Conservation (phyloP, 2,329 filamentous ascomycete genomes). For the Verruconis gallopava region DNA sequence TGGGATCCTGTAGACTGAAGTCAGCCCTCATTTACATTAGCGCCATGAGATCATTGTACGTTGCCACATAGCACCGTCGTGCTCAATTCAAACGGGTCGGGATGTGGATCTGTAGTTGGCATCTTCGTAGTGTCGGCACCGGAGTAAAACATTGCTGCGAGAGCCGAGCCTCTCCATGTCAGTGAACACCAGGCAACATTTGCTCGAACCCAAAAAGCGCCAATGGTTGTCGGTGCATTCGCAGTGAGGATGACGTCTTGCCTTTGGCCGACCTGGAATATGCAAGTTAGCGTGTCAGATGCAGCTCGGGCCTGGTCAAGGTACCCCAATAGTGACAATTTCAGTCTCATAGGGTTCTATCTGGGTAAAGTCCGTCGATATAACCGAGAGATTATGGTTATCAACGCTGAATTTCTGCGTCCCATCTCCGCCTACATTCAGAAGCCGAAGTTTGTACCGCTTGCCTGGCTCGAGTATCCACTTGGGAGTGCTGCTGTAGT, state of each 20-base stretch:
- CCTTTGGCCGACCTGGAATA: background rate
- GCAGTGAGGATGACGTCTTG: constrained; percentile 18
- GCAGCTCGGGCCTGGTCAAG: background rate
- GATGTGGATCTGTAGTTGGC: constrained; percentile 26
- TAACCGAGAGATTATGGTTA: constrained; percentile 26
- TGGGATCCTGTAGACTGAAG: constrained; percentile 38
- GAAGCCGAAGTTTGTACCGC: constrained; percentile 28
- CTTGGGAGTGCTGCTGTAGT: background rate
- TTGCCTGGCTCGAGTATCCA: constrained; percentile 26
- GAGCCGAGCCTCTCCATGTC: constrained; percentile 35
- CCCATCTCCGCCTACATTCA: constrained; percentile 29
- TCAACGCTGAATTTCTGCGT: constrained; percentile 32
- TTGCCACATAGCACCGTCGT: constrained; percentile 25
- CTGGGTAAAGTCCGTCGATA: constrained; percentile 25
- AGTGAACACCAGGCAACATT: constrained; percentile 20
- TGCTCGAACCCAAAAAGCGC: constrained; percentile 21
- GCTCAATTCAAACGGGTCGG: background rate
- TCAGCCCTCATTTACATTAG: constrained; percentile 34
- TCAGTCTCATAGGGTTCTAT: constrained; percentile 26
- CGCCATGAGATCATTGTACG: no score
- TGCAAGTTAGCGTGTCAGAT: background rate
- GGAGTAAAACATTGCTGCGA: constrained; percentile 55
- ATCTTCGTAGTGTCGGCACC: constrained; percentile 35
- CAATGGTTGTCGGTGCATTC: constrained; percentile 11
- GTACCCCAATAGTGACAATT: constrained; percentile 26